Percentiles rank a stretch among this genome's conserved stretches.
Conservation (phyloP, 176 grass and related monocot genomes). For the Zea mays region DNA sequence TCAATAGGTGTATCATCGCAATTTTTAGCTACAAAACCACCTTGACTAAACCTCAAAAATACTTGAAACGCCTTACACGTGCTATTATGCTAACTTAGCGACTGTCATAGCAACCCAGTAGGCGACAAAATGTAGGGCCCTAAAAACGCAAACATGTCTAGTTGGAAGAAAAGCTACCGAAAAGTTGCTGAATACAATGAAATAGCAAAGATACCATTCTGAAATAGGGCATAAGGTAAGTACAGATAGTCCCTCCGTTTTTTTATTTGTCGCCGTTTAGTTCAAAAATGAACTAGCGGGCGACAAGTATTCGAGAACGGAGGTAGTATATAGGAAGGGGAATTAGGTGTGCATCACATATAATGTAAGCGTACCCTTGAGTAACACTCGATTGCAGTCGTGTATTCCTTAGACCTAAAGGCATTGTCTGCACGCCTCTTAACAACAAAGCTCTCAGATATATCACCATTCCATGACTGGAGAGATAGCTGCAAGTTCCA, state of each 20-base stretch:
- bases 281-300: too few relatives aligned
- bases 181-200: neutral
- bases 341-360: neutral
- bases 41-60: neutral
- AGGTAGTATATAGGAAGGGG: neutral
- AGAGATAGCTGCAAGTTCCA: conserved; percentile 68
- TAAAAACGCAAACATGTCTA: neutral
- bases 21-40: neutral
- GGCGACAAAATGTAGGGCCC: too few relatives aligned
- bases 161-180: conserved; percentile 15
- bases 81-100: neutral
- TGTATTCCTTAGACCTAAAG: conserved; percentile 77
- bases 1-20: neutral
- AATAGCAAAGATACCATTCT: neutral
- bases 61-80: neutral
- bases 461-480: conserved; percentile 74
- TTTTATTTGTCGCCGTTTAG: too few relatives aligned
- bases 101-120: neutral
- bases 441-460: conserved; percentile 60
- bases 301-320: too few relatives aligned
- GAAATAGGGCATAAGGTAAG: neutral
- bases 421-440: conserved; percentile 73
- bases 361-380: conserved; percentile 57
- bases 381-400: conserved; percentile 59
- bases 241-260: neutral